Evolutionary conservation across 148 eudicot genomes (phyloP), one percentile per base, ranked within the genome.

Genomic region (Pharnaceum exiguum): DNA sequence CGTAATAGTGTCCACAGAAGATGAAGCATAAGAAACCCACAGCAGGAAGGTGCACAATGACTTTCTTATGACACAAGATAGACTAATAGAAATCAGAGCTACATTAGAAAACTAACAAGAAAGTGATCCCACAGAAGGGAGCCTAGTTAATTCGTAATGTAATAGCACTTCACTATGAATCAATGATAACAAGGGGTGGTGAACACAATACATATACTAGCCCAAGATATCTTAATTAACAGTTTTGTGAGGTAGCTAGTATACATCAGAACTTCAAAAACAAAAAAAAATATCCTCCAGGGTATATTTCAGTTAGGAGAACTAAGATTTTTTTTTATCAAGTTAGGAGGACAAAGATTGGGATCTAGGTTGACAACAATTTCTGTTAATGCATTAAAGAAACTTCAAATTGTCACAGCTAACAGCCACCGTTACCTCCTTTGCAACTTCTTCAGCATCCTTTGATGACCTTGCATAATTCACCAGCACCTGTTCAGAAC

Each of bases 401-500:
- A 63, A 22, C 42, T 30, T 46, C 31, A 5, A 35, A 33, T 51
- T 19, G 27, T 10, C 8, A 26, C 30, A 10, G 1, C 12, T 24
- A 2, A 29, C 30, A 50, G 28, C 8, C 19, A 17, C 36, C 7
- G 48, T 29, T 51, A 81, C 90, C 87, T 78, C 77, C 53, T 78
- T 72, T 31, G 81, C 78, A 47, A 82, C 83, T 62, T 61, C 83
- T 60, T 82, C 87, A 55, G 87, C 87, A 57, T 82, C 83, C 71
- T 72, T 75, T 56, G 81, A 82, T 15, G 87, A 82, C 70, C 79
- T 78, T 46, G 81, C 76, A 70, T 82, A 82, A 54, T 89, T 94
- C 53, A 94, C 86, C 44, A 93, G 79, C 69, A 89, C 90, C 95
- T 86, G 79, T 23, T 29, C 51, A 36, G 17, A 8, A 30, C 16